Evolutionary conservation across 2,329 filamentous ascomycete genomes (phyloP).

Genomic region (Zarea fungicola): DNA sequence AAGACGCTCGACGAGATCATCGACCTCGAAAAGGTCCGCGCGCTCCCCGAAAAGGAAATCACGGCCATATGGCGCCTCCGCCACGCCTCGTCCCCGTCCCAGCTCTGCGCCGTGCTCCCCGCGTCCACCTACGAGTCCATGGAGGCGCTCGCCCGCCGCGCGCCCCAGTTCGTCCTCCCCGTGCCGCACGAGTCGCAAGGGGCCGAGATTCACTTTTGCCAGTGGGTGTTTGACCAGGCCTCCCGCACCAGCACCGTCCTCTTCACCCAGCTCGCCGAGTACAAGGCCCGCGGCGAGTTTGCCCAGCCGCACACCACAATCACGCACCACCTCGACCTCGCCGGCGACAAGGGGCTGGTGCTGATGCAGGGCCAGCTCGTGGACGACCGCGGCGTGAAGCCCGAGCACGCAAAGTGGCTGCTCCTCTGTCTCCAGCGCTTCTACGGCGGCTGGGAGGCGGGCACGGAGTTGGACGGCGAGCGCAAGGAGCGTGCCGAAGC

Average conservation of each 20-base stretch:
- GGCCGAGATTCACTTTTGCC: slow-evolving; percentile 91
- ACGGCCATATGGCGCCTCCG: slow-evolving; percentile 85
- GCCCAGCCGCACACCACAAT: slow-evolving; percentile 89
- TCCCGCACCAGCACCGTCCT: slow-evolving; percentile 68
- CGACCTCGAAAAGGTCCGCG: slow-evolving; percentile 70
- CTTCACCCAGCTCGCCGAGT: slow-evolving; percentile 92
- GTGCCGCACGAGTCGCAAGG: slow-evolving; percentile 64
- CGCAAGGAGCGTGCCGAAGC: slow-evolving; percentile 53
- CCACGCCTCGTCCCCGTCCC: slow-evolving; percentile 66
- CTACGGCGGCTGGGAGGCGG: slow-evolving; percentile 63
- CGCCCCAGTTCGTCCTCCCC: slow-evolving; percentile 89
- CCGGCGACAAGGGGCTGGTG: slow-evolving; percentile 68
- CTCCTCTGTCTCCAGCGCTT: slow-evolving; percentile 93
- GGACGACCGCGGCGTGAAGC: slow-evolving; percentile 67
- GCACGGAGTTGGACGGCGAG: slow-evolving; percentile 29
- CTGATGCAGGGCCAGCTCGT: slow-evolving; percentile 80
- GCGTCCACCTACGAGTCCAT: slow-evolving; percentile 69
- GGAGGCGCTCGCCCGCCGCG: slow-evolving; percentile 60
- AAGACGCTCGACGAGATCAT: slow-evolving; percentile 53
- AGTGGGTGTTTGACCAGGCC: slow-evolving; percentile 81
- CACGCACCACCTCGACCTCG: slow-evolving; percentile 83
- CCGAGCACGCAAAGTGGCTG: slow-evolving; percentile 83
- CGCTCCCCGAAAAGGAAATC: slow-evolving; percentile 74
- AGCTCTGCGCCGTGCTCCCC: slow-evolving; percentile 80
- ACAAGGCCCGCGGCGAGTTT: slow-evolving; percentile 84